Evolutionary conservation across 495 filamentous ascomycete genomes (phyloP), one percentile per base, ranked within the genome.

Genomic region (Xylaria acuta): DNA sequence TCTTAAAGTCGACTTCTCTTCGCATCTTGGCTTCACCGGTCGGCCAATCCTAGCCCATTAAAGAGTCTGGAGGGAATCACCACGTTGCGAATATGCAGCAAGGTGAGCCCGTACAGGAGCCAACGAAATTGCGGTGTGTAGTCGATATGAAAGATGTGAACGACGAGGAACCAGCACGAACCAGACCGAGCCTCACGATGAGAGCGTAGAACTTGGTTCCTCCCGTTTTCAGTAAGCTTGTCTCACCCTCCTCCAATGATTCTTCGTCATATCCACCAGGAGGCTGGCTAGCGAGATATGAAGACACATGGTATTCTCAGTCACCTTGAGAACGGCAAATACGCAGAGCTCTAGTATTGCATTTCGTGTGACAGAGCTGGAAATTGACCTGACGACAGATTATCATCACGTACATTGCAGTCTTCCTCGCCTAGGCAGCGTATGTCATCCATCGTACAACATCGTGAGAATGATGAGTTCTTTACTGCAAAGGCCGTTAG

Each of bases 401-500:
- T 32, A 16, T 45, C 43, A 54, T 36, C 25, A 64, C 69, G 27
- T 56, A 64, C 69, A 59, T 69, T 53, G 43, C 69, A 69, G 56
- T 63, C 43, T 40, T 72, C 9, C 70, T 67, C 62, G 51, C 40
- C 60, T 45, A 56, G 27, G 27, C 65, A 32, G 34, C 40, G 51
- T 58, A 59, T 58, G 70, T 60, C 70, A 67, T 59, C 40, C 70
- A 67, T 67, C 51, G 70, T 72, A 72, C 70, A 72, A 59, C 63
- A 72, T 72, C 70, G 63, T 67, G 70, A 67, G 51, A 32, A 72
- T 59, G 63, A 67, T 67, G 51, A 51, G 43, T 5, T 71, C 36
- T 64, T 64, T 67, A 45, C 47, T 45, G 62, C 51, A 67, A 27
- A 72, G 62, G 18, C 0, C 51, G 53, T 66, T 30, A 67, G 68